These are phyloP conservation scores for Fomitopsis palustris DNA, from an alignment of 1,284 basidiomycete species.

Conservation along the genomic window DNA sequence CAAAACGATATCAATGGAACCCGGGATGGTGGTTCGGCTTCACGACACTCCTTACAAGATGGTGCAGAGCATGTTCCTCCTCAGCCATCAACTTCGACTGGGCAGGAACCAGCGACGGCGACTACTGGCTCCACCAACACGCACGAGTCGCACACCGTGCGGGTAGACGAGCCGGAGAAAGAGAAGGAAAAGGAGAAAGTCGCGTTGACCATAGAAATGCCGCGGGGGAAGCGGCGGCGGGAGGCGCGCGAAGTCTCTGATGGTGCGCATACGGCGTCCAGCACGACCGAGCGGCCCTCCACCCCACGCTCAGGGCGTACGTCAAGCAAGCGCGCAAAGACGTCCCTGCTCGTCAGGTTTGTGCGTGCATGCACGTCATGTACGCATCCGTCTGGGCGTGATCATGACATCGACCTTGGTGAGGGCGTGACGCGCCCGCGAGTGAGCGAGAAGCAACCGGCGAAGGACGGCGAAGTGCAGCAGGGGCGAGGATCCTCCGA, in stretches of 20 bases:
- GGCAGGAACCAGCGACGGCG: constrained; percentile 10
- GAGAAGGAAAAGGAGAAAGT: constrained; percentile 14
- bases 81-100: constrained; percentile 5
- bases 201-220: constrained; percentile 16
- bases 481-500: constrained; percentile 19
- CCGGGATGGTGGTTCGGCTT: constrained; percentile 8
- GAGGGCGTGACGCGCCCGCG: constrained; percentile 21
- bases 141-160: constrained; percentile 6
- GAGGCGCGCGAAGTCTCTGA: constrained; percentile 29
- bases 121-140: constrained; percentile 11
- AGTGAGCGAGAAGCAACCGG: constrained; percentile 28
- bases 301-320: constrained; percentile 18
- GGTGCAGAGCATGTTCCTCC: constrained; percentile 7
- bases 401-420: constrained; percentile 34
- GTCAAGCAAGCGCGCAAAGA: constrained; percentile 34
- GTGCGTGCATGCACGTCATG: constrained; percentile 47
- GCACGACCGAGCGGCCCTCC: constrained; percentile 24
- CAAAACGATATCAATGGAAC: constrained; percentile 1
- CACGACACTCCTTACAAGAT: constrained; percentile 3
- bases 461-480: constrained; percentile 18
- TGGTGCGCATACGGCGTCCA: constrained; percentile 29
- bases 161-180: constrained; percentile 14
- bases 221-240: constrained; percentile 21
- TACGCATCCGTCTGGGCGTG: constrained; percentile 28
- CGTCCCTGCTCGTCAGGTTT: constrained; percentile 41